phyloP scores from a whole-genome alignment of 2,329 filamentous ascomycete genomes.

The Pseudogymnoascus sp. region DNA sequence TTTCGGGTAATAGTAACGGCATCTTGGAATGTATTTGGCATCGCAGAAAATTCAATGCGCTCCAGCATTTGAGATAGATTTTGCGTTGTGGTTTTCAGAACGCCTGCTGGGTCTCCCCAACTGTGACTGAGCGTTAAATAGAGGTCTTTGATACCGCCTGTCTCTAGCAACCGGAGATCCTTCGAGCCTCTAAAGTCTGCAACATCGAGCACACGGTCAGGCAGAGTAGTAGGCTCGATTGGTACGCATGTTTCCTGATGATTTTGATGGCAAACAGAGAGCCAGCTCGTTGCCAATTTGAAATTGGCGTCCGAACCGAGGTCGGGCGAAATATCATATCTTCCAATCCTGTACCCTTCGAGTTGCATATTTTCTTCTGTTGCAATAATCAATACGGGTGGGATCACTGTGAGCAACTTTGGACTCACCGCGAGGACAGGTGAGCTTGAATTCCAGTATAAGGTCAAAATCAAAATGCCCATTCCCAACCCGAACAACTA shows the following conservation, averaged over 20 bases:
- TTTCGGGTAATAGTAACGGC: not conserved
- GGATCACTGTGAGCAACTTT: not conserved
- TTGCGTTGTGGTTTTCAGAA: not conserved
- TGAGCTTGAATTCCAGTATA: not conserved
- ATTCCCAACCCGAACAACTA: not conserved
- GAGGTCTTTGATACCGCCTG: not conserved
- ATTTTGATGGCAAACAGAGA: not conserved
- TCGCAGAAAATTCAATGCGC: not conserved
- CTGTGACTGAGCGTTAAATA: slow-evolving; percentile 6
- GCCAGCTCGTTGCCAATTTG: not conserved
- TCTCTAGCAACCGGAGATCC: not conserved
- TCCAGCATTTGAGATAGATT: not conserved
- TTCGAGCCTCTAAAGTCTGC: not conserved
- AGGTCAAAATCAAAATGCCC: not conserved
- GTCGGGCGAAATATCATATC: not conserved
- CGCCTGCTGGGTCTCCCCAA: not conserved
- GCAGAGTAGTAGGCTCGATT: not conserved
- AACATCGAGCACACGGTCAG: not conserved
- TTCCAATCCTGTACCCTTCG: not conserved
- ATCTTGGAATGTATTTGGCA: not conserved
- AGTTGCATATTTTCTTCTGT: not conserved
- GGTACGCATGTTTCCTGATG: not conserved
- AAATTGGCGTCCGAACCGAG: not conserved
- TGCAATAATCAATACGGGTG: not conserved
- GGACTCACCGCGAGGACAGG: not conserved